Evolutionary conservation across 768 basidiomycete species (phyloP), one percentile per base, ranked within the genome.

Genomic region (Hericium erinaceus): DNA sequence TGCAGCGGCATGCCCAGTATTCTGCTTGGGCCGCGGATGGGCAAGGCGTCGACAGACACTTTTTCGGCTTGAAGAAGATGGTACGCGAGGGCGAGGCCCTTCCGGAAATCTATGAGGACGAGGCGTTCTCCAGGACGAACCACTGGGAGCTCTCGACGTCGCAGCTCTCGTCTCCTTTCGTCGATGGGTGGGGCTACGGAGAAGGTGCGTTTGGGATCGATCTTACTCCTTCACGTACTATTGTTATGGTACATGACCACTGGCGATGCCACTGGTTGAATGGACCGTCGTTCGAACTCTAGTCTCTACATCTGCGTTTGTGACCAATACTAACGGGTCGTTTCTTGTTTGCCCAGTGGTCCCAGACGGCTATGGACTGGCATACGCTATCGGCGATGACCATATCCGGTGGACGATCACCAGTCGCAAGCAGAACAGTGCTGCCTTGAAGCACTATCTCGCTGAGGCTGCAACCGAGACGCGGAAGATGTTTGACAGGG

Each of bases 151-250:
- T 98, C 63, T 90, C 86, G 41, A 99, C 97, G 18, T 88, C 85
- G 60, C 91, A 97, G 71, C 74, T 98, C 57, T 87, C 85, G 52
- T 86, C 83, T 48, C 77, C 76, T 53, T 94, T 79, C 69, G 75
- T 99, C 38, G 91, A 95, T 64, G 93, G 93, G 20, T 98, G 95
- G 95, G 97, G 95, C 13, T 98, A 98, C 67, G 93, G 94, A 8
- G 92, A 95, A 80, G 90, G 90, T 91, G 58, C 61, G 79, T 70
- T 24, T 8, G 57, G 22, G 6, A 33, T 39, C 60, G 39, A 28
- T 58, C 10, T 46, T 3, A 38, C 6, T 3, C 44, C 13, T 7
- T 33, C 33, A 33, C 33, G 9, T 33, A 33, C 33, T 8, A 8
- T 8, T 4, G 4, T 33, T 4, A 33, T 33, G 33, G 33, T 33